Base-by-base conservation (phyloP, 257 asterid species). In the Nicotiana obtusifolia region DNA sequence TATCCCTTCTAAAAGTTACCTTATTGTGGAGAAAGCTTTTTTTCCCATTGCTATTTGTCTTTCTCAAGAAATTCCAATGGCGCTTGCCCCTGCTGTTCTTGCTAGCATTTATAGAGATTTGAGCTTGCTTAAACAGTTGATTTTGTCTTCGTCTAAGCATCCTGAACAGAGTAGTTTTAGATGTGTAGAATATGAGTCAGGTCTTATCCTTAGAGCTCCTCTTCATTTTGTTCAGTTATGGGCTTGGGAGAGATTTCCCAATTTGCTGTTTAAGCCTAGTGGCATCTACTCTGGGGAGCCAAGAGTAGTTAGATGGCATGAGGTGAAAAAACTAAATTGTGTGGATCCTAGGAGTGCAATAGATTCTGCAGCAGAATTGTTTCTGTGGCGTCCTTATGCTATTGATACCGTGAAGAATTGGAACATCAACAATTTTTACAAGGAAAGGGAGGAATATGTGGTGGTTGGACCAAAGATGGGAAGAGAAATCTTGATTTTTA, bases 201-300 rank as follows among this genome's bases (percentile, higher is more conserved):
- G n/a, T 19, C 26, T 49, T 33, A 7, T 15, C 6, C 11, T 86
- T 22, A 69, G 66, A 7, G 80, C 88, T 22, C 85, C 88, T 1
- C 65, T 91, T 19, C 83, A 79, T 4, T 78, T 87, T 20, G 68
- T 90, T 59, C 92, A 86, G 68, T 76, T 82, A 35, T 90, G 95
- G 92, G 86, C 80, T 19, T 89, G 89, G 89, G 92, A 88, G 73
- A 88, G 93, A 15, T 87, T 88, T 19, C 86, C 85, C 0, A 1
- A 41, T 0, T 68, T 89, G 20, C 44, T 54, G 24, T 86, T 80
- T 8, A 65, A 56, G 14, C 87, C 88, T 4, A 64, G 54, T 35
- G 13, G 66, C 3, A 13, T 66, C 7, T 31, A 13, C 26, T 0
- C 0, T 7, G 81, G 69, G 19, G 85, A 82, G 41, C 88, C 89